Evolutionary conservation across 257 asterid genomes (phyloP), one percentile per base, ranked within the genome.

Genomic region (Petunia axillaris): DNA sequence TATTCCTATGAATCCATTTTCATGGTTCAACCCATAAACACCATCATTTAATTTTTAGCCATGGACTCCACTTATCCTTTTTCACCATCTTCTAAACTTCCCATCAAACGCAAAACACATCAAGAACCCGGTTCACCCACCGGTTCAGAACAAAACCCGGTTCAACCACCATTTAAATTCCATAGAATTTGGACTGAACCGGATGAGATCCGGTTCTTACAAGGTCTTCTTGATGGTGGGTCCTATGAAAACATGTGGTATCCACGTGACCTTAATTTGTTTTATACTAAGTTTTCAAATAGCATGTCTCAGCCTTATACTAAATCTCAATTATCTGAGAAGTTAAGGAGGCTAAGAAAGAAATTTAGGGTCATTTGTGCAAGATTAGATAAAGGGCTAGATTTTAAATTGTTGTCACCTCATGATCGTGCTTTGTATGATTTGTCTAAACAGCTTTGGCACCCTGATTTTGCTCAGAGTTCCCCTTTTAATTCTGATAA

Each of bases 111-210:
- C 82, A 92, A 89, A 87, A 86, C 84, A 87, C 90, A 25, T 91
- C 8, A 62, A 80, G 15, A 53, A 40, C 41, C 58, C 64, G 13
- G 68, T 63, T 25, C 76, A 57, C 84, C 46, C 59, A 13, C 11
- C 58, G 63, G 64, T 35, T 25, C 84, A 2, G 74, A 41, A 79
- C 80, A 66, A 11, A 80, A 85, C 39, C 81, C 83, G 35, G 25
- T 25, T 25, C 25, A 25, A 25, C 94, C 97, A 39, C 93, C 95
- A 41, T 90, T 91, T 88, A 92, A 94, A 75, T 92, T 88, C 88
- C 97, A 92, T 65, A 85, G 98, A 39, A 92, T 94, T 81, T 92
- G 98, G 98, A 92, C 95, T 77, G 97, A 94, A 37, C 90, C 92
- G 62, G 98, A 94, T 87, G 97, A 94, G 92, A 91, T 92, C 90